phyloP scores from a whole-genome alignment of 495 filamentous ascomycete species.

The Lentithecium fluviatile region DNA sequence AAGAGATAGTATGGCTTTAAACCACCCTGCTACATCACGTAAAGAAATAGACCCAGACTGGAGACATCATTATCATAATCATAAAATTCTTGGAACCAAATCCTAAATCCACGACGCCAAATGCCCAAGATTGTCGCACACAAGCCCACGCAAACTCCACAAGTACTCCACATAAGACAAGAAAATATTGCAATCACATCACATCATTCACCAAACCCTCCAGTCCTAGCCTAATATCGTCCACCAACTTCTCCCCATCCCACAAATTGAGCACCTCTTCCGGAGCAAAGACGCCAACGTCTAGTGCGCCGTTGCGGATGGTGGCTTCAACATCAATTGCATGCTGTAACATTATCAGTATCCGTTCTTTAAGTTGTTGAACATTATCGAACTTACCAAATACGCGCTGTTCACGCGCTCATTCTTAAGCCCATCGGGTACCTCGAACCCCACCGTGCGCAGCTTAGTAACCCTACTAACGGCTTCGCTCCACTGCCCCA shows the following conservation, averaged over 20 bases:
- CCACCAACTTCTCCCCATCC: conserved; percentile 35
- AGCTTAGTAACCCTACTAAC: conserved; percentile 4
- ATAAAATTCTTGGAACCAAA: too few species aligned
- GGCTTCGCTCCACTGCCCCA: conserved; percentile 15
- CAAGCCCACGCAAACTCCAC: too few species aligned
- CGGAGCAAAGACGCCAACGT: conserved; percentile 56
- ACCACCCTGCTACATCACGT: too few species aligned
- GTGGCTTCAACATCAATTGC: conserved; percentile 57
- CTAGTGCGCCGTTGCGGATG: conserved; percentile 47
- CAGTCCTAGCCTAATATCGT: conserved; percentile 30
- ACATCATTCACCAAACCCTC: conserved; percentile 1
- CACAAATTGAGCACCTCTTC: conserved; percentile 42
- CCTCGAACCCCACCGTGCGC: conserved; percentile 17
- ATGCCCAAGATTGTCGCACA: too few species aligned
- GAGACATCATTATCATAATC: too few species aligned
- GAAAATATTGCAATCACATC: not conserved
- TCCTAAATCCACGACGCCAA: too few species aligned
- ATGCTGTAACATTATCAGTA: conserved; percentile 44
- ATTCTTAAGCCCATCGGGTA: conserved; percentile 28
- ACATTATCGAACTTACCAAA: conserved; percentile 37
- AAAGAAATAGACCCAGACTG: too few species aligned
- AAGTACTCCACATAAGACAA: too few species aligned
- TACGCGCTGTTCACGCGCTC: conserved; percentile 37
- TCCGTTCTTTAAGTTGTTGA: not conserved
- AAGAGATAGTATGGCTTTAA: too few species aligned